A percentile compares a stretch with the other conserved stretches of the same genome.
Conservation (phyloP, 805 yeast species). For the Zygotorulaspora florentina region DNA sequence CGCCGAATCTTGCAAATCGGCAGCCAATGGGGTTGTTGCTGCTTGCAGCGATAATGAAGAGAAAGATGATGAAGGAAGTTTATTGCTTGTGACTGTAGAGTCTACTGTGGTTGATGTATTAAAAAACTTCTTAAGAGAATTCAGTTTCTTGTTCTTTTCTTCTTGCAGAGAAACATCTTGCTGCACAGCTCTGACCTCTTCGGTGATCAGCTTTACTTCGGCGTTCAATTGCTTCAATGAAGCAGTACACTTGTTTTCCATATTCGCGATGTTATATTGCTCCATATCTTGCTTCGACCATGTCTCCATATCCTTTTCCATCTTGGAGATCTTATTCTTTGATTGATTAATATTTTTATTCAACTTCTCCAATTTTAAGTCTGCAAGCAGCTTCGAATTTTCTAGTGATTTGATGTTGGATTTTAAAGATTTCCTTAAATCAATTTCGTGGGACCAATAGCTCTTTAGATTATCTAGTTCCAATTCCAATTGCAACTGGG, state of each 20-base stretch:
- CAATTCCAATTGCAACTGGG: conserved; percentile 25
- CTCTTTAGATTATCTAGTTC: conserved; percentile 31
- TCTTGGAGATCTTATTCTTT: conserved; percentile 23
- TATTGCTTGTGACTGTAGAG: not conserved
- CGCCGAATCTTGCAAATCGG: conserved; percentile 1
- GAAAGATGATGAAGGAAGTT: not conserved
- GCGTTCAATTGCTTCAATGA: conserved; percentile 9
- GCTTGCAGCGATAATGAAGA: not conserved
- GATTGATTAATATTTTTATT: conserved; percentile 27
- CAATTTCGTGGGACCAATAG: conserved; percentile 34
- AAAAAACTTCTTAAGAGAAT: conserved; percentile 18
- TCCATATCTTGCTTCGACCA: conserved; percentile 24
- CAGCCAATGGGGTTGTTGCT: conserved; percentile 4
- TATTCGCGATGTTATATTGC: conserved; percentile 14
- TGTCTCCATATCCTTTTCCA: conserved; percentile 29
- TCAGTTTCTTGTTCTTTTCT: conserved; percentile 25
- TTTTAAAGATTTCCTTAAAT: conserved; percentile 30
- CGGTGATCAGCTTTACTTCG: conserved; percentile 10
- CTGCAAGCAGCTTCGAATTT: conserved; percentile 31
- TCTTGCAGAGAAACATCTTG: conserved; percentile 20
- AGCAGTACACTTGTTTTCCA: conserved; percentile 15
- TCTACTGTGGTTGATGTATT: conserved; percentile 6
- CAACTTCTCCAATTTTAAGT: conserved; percentile 29
- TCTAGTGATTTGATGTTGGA: conserved; percentile 35
- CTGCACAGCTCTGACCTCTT: conserved; percentile 17